Evolutionary conservation across 2,329 filamentous ascomycete genomes (phyloP), one percentile per base, ranked within the genome.

Genomic region (Trichophyton schoenleinii): DNA sequence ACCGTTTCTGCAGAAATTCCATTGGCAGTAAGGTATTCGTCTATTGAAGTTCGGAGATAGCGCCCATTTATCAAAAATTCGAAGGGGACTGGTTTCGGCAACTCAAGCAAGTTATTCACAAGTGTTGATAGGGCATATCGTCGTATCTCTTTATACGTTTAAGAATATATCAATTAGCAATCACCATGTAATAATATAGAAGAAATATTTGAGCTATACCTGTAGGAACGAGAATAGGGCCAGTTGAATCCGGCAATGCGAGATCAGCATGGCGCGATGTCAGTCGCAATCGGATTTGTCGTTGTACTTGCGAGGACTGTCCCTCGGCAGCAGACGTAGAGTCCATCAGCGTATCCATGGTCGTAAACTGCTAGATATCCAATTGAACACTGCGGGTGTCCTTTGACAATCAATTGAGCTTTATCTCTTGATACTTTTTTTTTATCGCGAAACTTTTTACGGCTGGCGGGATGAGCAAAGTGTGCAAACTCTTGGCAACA

Each of bases 61-160:
- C 87, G 86, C 73, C 94, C 94, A 74, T 96, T 94, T 76, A 95
- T 87, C 68, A 99, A 83, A 78, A 99, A 97, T 75, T 99, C 94
- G 75, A 99, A 75, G 13, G 78, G 78, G 42, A 79, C 70, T 15
- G 77, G 73, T 67, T 80, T 81, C 60, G 80, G 78, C 62, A 77
- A 80, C 41, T 79, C 75, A 34, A 86, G 74, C 9, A 86, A 76
- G 64, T 80, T 80, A 70, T 87, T 87, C 60, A 86, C 82, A 62
- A 87, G 75, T 1, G 80, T 83, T 0, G 84, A 86, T 3, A 87
- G 79, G 60, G 80, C 79, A 70, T 82, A 82, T 71, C 82, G 74
- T 65, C 81, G 79, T 61, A 84, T 72, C 44, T 78, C 81, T 81
- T 66, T 20, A 34, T 36, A 28, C 31, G 57, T n/a, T 41, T 25